These are phyloP conservation scores for Backusella parvicylindrica DNA, from an alignment of 192 early-diverging fungal genomes.

Conservation along the genomic window DNA sequence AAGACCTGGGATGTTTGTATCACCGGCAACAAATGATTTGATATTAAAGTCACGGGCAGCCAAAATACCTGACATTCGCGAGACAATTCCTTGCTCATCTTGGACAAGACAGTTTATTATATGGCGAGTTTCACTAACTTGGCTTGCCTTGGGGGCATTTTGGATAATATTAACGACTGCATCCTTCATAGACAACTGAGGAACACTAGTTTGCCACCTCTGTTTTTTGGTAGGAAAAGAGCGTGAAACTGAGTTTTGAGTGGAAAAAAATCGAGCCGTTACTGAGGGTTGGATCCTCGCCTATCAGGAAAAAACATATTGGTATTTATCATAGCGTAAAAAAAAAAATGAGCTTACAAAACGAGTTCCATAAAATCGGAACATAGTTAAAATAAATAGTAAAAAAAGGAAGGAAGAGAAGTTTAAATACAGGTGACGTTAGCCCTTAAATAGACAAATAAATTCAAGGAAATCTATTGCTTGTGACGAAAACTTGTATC, in stretches of 20 bases:
- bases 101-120: slow-evolving; percentile 93
- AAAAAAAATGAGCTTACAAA: background rate
- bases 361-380: background rate
- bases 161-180: slow-evolving; percentile 96
- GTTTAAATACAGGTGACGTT: background rate
- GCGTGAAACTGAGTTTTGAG: slow-evolving; percentile 14
- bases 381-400: background rate
- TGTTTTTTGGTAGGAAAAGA: slow-evolving; percentile 26
- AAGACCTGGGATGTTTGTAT: slow-evolving; percentile 91
- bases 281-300: background rate
- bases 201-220: slow-evolving; percentile 19
- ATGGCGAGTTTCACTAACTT: slow-evolving; percentile 66
- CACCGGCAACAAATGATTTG: slow-evolving; percentile 93
- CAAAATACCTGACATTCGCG: slow-evolving; percentile 81
- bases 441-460: background rate
- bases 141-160: slow-evolving; percentile 71
- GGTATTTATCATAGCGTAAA: background rate
- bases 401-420: background rate
- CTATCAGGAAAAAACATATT: background rate
- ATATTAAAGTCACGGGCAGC: slow-evolving; percentile 97
- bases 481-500: slow-evolving; percentile 13
- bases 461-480: background rate
- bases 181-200: slow-evolving; percentile 79
- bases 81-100: slow-evolving; percentile 85
- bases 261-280: background rate